Conservation (phyloP, 78 protist species). For the Pigoraptor vietnamica region DNA sequence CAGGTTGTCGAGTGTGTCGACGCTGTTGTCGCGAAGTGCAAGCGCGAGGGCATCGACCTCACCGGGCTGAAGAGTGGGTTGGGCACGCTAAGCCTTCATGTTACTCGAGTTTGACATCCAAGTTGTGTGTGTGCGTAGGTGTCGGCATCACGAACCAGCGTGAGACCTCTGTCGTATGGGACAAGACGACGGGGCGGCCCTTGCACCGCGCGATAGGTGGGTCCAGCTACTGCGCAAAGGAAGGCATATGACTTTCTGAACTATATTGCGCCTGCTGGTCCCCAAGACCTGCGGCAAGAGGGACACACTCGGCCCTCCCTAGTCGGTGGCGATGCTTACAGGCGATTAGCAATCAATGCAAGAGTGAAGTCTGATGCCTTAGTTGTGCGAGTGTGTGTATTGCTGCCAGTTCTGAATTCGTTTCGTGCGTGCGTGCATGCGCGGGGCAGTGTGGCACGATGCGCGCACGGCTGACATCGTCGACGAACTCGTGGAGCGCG, state of each 20-base stretch:
- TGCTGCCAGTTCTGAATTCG: background rate
- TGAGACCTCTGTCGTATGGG: constrained; percentile 94
- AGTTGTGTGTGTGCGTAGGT: no score
- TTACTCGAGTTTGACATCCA: no score
- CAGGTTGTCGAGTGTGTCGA: no score
- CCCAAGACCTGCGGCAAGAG: background rate
- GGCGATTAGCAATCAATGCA: no score
- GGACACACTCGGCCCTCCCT: background rate
- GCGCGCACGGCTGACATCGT: constrained; percentile 37
- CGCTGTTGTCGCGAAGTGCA: no score
- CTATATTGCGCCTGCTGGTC: background rate
- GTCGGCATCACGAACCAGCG: constrained; percentile 97
- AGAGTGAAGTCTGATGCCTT: background rate
- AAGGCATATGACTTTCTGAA: background rate
- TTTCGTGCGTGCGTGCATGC: background rate
- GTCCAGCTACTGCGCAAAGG: constrained; percentile 12
- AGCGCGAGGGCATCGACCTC: no score
- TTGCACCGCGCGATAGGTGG: constrained; percentile 78
- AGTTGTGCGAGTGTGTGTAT: background rate
- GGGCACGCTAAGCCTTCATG: no score
- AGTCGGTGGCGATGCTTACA: no score
- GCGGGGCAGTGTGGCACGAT: constrained; percentile 54
- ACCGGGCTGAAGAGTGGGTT: no score
- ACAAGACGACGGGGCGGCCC: constrained; percentile 80
- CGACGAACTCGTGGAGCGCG: constrained; percentile 12